Evolutionary conservation across 768 basidiomycete genomes (phyloP).

Genomic region (Boletus bicolor): DNA sequence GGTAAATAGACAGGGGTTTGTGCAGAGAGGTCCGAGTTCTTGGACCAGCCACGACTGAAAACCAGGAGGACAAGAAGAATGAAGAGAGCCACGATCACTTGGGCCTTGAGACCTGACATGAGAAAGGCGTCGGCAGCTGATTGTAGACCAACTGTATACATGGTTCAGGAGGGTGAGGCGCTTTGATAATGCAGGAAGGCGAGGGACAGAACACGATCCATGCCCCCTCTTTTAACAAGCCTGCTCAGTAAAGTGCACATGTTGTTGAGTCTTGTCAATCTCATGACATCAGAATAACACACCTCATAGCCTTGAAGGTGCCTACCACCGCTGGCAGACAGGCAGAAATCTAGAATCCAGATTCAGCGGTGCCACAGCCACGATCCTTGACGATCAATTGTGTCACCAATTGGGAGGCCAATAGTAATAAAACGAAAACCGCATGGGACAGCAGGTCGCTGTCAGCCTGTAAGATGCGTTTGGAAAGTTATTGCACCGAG

Average conservation of each 20-base stretch:
- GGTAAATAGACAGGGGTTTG: slow-evolving; percentile 54
- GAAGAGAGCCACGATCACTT: slow-evolving; percentile 32
- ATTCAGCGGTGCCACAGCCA: no score
- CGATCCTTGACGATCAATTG: no score
- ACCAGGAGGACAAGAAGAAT: slow-evolving; percentile 41
- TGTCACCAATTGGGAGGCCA: no score
- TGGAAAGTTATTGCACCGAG: no score
- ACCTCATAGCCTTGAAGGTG: no score
- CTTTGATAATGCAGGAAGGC: slow-evolving; percentile 25
- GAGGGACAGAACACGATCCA: slow-evolving; percentile 22
- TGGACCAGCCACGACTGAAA: slow-evolving; percentile 35
- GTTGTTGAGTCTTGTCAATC: slow-evolving; percentile 25
- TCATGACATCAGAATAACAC: slow-evolving; percentile 12
- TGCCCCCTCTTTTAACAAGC: slow-evolving; percentile 23
- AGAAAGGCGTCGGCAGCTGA: slow-evolving; percentile 37
- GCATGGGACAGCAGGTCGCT: no score
- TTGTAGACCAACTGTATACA: slow-evolving; percentile 43
- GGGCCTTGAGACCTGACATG: slow-evolving; percentile 32
- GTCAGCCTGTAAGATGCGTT: no score
- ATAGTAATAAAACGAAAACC: no score
- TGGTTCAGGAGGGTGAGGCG: slow-evolving; percentile 28
- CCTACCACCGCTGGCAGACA: no score
- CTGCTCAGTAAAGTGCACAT: slow-evolving; percentile 12
- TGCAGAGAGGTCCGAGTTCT: slow-evolving; percentile 39
- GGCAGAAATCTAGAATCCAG: no score